Conservation (phyloP, 2,329 filamentous ascomycete genomes). For the Talaromyces sp. region DNA sequence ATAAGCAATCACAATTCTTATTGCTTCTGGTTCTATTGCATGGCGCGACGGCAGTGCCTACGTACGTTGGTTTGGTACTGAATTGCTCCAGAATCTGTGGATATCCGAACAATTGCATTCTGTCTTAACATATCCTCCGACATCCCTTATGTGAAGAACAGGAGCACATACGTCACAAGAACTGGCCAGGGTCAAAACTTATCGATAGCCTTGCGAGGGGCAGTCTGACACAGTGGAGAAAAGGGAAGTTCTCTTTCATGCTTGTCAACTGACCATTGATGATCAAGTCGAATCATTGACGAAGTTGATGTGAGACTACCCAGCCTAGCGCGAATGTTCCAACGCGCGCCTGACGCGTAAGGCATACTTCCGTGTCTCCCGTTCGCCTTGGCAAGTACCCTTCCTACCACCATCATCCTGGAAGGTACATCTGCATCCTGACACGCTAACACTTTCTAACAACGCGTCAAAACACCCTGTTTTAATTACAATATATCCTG, state of each 20-base stretch:
- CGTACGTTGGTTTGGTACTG: background rate
- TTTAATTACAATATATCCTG: background rate
- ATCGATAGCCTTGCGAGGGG: background rate
- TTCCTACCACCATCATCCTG: background rate
- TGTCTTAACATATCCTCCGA: background rate
- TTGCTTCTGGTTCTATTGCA: background rate
- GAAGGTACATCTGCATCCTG: background rate
- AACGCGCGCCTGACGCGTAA: constrained; percentile 13
- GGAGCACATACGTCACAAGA: background rate
- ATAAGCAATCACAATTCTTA: background rate
- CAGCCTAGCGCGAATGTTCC: background rate
- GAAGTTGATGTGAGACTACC: background rate
- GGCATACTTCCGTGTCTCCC: background rate
- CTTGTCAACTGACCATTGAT: constrained; percentile 1
- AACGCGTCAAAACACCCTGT: constrained; percentile 6
- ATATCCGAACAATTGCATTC: background rate
- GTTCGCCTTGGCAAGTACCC: constrained; percentile 2
- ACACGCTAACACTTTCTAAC: constrained; percentile 7
- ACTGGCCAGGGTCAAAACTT: background rate
- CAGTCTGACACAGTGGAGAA: background rate
- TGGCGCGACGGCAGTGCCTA: background rate
- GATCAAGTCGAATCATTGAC: background rate
- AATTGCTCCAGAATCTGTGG: background rate
- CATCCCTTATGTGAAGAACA: background rate
- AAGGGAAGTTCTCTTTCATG: background rate